Evolutionary conservation across 352 stramenopile genomes (phyloP).

Genomic region (Phytophthora pinifolia): DNA sequence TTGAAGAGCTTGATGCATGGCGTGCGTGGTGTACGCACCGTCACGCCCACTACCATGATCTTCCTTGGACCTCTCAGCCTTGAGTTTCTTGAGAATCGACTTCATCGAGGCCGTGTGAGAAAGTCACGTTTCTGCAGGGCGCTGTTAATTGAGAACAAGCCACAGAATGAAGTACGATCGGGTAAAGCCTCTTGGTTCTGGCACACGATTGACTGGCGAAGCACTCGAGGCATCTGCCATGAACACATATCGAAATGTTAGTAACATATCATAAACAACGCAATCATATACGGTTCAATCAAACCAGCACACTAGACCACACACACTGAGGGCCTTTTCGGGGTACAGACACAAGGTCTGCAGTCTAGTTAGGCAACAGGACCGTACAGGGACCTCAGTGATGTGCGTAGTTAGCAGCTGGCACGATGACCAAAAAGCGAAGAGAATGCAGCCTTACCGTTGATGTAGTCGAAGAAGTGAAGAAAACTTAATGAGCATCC

Average conservation of each 20-base stretch:
- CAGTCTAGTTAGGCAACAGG: no score
- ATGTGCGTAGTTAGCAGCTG: no score
- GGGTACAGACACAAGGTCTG: no score
- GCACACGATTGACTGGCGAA: not conserved
- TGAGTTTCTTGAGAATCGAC: not conserved
- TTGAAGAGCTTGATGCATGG: conserved; percentile 9
- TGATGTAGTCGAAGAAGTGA: no score
- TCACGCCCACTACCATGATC: conserved; percentile 3
- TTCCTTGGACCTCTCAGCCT: not conserved
- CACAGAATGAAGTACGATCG: conserved; percentile 8
- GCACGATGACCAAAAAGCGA: no score
- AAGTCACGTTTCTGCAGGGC: conserved; percentile 9
- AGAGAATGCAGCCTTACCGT: no score
- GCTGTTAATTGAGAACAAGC: conserved; percentile 11
- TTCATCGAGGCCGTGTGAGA: conserved; percentile 4
- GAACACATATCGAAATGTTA: not conserved
- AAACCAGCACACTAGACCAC: no score
- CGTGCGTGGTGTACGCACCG: conserved; percentile 5
- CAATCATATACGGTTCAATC: no score
- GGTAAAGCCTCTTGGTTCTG: conserved; percentile 16
- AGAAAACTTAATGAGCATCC: no score
- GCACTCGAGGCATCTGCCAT: not conserved
- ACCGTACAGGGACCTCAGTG: no score
- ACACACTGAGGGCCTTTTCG: no score
- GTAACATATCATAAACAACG: no score